Evolutionary conservation across 306 rosid genomes (phyloP).

Genomic region (Vigna unguiculata): DNA sequence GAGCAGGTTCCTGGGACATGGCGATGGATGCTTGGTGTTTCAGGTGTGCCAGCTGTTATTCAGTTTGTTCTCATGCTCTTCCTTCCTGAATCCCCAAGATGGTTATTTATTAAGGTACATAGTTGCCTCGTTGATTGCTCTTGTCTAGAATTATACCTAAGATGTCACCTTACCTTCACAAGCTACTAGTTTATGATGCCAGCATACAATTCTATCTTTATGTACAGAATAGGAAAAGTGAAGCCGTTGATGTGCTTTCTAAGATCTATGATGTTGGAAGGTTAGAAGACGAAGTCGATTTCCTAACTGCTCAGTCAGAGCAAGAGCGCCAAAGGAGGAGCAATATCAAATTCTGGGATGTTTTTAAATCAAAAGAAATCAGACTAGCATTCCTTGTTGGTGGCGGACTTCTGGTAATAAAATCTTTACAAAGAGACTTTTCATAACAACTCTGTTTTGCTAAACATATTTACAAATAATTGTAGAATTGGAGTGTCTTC

Average conservation of each 20-base stretch:
- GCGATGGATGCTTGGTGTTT: slow-evolving; percentile 98
- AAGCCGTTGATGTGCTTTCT: slow-evolving; percentile 76
- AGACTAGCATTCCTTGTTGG: slow-evolving; percentile 87
- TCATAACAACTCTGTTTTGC: no score
- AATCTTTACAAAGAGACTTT: not conserved
- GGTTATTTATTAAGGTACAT: slow-evolving; percentile 82
- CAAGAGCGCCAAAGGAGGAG: slow-evolving; percentile 69
- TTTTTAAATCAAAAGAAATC: slow-evolving; percentile 75
- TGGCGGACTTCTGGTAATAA: slow-evolving; percentile 81
- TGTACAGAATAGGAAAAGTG: slow-evolving; percentile 65
- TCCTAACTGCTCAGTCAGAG: slow-evolving; percentile 72
- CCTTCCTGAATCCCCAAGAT: slow-evolving; percentile 94
- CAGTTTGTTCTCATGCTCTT: slow-evolving; percentile 79
- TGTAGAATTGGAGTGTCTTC: no score
- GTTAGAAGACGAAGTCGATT: slow-evolving; percentile 81
- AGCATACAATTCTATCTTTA: slow-evolving; percentile 29
- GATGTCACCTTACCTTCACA: slow-evolving; percentile 16
- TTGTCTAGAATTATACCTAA: not conserved
- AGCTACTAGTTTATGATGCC: slow-evolving; percentile 7
- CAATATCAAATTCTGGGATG: slow-evolving; percentile 64
- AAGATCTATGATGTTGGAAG: slow-evolving; percentile 73
- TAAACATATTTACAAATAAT: no score
- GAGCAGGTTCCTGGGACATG: slow-evolving; percentile 91
- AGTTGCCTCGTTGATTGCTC: not conserved
- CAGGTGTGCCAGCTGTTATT: slow-evolving; percentile 80